A percentile compares a stretch with the other conserved stretches of the same genome.
Conservation (phyloP, 1,139 yeast genomes). For the Geotrichum histeridarum region DNA sequence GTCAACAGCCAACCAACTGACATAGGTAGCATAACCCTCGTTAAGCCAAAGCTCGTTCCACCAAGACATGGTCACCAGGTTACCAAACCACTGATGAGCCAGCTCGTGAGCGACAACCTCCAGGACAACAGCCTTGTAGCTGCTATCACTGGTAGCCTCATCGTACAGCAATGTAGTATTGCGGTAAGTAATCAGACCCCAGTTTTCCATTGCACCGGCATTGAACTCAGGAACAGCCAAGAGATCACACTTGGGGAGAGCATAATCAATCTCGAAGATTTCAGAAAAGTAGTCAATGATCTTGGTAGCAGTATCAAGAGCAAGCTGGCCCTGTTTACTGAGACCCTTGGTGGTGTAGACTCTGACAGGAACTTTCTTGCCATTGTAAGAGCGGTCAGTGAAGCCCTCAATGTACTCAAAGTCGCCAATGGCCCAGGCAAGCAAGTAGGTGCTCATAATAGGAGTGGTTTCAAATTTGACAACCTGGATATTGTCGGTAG, state of each 20-base stretch:
- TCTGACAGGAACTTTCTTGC: slow-evolving; percentile 58
- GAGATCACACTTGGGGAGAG: slow-evolving; percentile 70
- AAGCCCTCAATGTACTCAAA: slow-evolving; percentile 60
- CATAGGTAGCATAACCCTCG: slow-evolving; percentile 92
- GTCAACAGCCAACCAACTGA: slow-evolving; percentile 76
- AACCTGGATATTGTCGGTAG: slow-evolving; percentile 31
- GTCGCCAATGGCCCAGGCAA: slow-evolving; percentile 76
- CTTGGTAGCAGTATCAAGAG: slow-evolving; percentile 62
- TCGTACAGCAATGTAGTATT: slow-evolving; percentile 69
- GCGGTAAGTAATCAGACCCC: slow-evolving; percentile 82
- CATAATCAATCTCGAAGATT: slow-evolving; percentile 61
- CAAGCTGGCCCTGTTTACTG: slow-evolving; percentile 55
- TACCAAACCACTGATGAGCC: slow-evolving; percentile 94
- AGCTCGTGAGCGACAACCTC: slow-evolving; percentile 87
- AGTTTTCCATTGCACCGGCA: slow-evolving; percentile 91
- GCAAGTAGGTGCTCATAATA: slow-evolving; percentile 66
- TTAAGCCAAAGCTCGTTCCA: slow-evolving; percentile 93
- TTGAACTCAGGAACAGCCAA: slow-evolving; percentile 78
- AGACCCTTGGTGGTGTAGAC: slow-evolving; percentile 71
- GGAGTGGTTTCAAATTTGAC: slow-evolving; percentile 57
- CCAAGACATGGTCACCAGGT: slow-evolving; percentile 89
- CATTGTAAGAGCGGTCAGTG: slow-evolving; percentile 40
- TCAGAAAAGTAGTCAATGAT: slow-evolving; percentile 62
- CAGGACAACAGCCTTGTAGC: slow-evolving; percentile 71
- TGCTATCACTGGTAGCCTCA: slow-evolving; percentile 59